A percentile compares a stretch with the other conserved stretches of the same genome.
Conservation (phyloP, 2,329 filamentous ascomycete genomes). For the Canariomyces notabilis region DNA sequence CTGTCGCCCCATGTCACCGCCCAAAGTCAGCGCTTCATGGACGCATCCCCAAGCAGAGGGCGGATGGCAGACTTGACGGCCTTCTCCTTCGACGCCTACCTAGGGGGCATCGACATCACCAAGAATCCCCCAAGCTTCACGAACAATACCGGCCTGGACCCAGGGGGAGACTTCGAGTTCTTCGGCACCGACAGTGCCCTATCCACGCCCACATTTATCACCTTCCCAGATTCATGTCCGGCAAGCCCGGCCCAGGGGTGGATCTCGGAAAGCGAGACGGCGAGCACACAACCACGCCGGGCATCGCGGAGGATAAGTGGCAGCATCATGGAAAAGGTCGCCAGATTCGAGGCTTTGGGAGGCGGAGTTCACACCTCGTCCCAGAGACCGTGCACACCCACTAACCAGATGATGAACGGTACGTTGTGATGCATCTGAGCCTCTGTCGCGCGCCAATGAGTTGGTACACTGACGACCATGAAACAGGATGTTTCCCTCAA, state of each 20-base stretch:
- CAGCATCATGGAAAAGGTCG: conserved; percentile 55
- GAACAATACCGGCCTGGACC: conserved; percentile 36
- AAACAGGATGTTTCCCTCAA: conserved; percentile 58
- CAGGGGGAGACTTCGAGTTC: conserved; percentile 46
- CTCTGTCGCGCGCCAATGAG: conserved; percentile 1
- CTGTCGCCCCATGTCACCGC: conserved; percentile 53
- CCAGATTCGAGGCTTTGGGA: conserved; percentile 52
- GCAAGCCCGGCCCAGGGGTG: conserved; percentile 39
- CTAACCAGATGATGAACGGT: conserved; percentile 56
- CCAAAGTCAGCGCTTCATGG: conserved; percentile 48
- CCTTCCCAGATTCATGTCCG: conserved; percentile 43
- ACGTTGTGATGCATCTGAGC: conserved; percentile 29
- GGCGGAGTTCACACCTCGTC: conserved; percentile 34
- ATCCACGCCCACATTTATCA: conserved; percentile 47
- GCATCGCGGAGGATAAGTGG: conserved; percentile 52
- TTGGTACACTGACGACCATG: conserved; percentile 19
- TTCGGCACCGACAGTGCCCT: conserved; percentile 43
- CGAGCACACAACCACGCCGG: conserved; percentile 35
- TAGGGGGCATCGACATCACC: conserved; percentile 40
- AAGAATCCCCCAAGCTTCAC: conserved; percentile 42
- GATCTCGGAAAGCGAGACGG: conserved; percentile 46
- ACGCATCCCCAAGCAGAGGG: conserved; percentile 38
- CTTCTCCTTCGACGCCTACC: conserved; percentile 43
- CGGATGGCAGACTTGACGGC: conserved; percentile 34
- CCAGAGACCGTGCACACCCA: conserved; percentile 57